A percentile compares a stretch with the other conserved stretches of the same genome.
Evolutionary conservation across 441 rosid species (phyloP).

Genomic region (Isatis lusitanica): DNA sequence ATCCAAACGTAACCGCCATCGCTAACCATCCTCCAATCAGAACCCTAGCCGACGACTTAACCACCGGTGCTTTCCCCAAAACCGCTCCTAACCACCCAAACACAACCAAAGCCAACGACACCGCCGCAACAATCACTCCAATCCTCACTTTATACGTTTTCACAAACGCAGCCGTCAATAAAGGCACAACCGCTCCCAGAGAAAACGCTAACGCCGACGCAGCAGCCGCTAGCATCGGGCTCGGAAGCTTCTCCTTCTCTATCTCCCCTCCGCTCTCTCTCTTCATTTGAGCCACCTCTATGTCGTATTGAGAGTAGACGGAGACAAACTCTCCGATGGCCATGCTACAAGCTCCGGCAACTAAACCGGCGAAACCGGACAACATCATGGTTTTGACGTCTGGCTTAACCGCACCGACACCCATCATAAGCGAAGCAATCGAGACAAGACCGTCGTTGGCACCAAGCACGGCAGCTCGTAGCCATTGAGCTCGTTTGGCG

Average conservation of each 20-base stretch:
- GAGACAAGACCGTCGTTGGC: slow-evolving; percentile 90
- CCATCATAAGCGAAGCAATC: slow-evolving; percentile 81
- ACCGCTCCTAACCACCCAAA: slow-evolving; percentile 80
- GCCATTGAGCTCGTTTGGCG: slow-evolving; percentile 87
- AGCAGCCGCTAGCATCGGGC: slow-evolving; percentile 70
- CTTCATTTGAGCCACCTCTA: slow-evolving; percentile 67
- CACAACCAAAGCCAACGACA: slow-evolving; percentile 52
- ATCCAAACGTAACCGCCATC: slow-evolving; percentile 80
- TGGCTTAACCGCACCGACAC: slow-evolving; percentile 74
- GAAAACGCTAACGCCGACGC: slow-evolving; percentile 83
- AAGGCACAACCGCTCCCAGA: slow-evolving; percentile 73
- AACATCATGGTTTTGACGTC: slow-evolving; percentile 74
- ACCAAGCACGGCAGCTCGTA: slow-evolving; percentile 82
- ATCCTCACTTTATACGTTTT: slow-evolving; percentile 54
- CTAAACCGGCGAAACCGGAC: slow-evolving; percentile 78
- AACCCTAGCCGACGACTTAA: slow-evolving; percentile 62
- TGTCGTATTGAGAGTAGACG: slow-evolving; percentile 79
- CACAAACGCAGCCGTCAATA: slow-evolving; percentile 70
- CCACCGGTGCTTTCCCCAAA: slow-evolving; percentile 67
- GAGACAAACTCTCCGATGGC: slow-evolving; percentile 96
- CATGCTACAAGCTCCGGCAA: slow-evolving; percentile 94
- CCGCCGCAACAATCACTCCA: slow-evolving; percentile 50
- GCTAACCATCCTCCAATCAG: slow-evolving; percentile 87
- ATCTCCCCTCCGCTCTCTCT: slow-evolving; percentile 38
- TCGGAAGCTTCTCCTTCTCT: slow-evolving; percentile 56